Evolutionary conservation across 805 yeast species (phyloP), one percentile per base, ranked within the genome.

Genomic region (Metschnikowia drakensbergensis): DNA sequence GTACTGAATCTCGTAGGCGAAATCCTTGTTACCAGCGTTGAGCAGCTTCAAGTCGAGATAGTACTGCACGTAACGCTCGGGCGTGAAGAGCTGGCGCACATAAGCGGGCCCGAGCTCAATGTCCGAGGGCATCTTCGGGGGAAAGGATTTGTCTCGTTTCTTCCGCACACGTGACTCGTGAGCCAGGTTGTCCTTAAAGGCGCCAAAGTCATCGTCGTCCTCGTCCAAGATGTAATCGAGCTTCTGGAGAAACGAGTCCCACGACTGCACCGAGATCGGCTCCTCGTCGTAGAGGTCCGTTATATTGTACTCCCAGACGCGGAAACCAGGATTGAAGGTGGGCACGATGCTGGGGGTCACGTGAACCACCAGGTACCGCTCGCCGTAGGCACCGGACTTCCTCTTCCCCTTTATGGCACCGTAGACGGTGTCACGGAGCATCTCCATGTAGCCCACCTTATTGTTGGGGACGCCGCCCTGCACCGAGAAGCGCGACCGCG

Each of bases 301-400:
- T 33, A 79, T 77, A 59, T 88, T 88, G 64, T 88, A 88, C 62
- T 88, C 96, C 94, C 95, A 88, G 2, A 88, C 82, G 54, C 96
- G 73, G 52, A 88, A 60, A 4, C 90, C 88, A 4, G 96, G 90
- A 55, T 86, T 87, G 67, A 83, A 89, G 0, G 95, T 88, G 3
- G 96, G 96, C 10, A 89, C 80, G 10, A 88, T 81, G 47, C 91
- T 84, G 1, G 90, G 82, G 2, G 83, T 75, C 11, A 88, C 80
- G 59, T 82, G 86, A 0, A 85, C 82, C 45, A 88, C 70, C 0
- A 89, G 73, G 61, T 86, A 88, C 37, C 90, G 68, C 53, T 84
- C 85, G 31, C 75, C 72, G 41, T 63, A 41, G 0, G 50, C 50
- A 3, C 86, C 75, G 1, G 75, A 64, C 47, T 74, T 75, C 48